phyloP scores from a whole-genome alignment of 106 monocot genomes.

The Dendrobium catenatum region DNA sequence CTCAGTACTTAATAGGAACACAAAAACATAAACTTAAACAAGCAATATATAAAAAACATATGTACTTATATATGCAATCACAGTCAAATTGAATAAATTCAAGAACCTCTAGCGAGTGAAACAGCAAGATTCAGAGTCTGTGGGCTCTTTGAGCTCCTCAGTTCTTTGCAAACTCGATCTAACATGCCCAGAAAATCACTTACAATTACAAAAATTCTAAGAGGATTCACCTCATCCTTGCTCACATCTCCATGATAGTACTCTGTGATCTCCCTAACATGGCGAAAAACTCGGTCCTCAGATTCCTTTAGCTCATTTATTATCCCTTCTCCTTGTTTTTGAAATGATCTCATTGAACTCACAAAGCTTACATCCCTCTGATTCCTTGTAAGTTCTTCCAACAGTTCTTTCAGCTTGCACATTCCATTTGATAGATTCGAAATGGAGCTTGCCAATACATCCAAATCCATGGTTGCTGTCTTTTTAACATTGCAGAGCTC shows the following conservation, averaged over 20 bases:
- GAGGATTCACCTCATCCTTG: slow-evolving; percentile 65
- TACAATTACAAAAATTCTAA: slow-evolving; percentile 65
- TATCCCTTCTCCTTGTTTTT: slow-evolving; percentile 25
- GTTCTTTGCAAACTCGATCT: slow-evolving; percentile 60
- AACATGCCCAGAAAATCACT: slow-evolving; percentile 68
- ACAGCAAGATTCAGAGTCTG: neutral
- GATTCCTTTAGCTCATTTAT: slow-evolving; percentile 44
- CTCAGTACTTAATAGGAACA: neutral
- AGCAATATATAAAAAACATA: neutral
- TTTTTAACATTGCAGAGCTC: slow-evolving; percentile 86
- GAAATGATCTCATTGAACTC: slow-evolving; percentile 32
- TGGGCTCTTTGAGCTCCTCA: slow-evolving; percentile 22
- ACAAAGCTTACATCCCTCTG: slow-evolving; percentile 27
- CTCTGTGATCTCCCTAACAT: slow-evolving; percentile 68
- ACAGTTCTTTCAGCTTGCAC: slow-evolving; percentile 37
- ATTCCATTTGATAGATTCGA: slow-evolving; percentile 50
- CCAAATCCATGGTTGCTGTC: slow-evolving; percentile 70
- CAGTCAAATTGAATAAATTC: slow-evolving; percentile 1
- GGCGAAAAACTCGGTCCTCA: slow-evolving; percentile 38
- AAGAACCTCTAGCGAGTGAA: neutral
- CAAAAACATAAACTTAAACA: neutral
- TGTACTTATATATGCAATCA: neutral
- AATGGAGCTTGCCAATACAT: slow-evolving; percentile 47
- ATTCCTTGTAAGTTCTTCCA: slow-evolving; percentile 13
- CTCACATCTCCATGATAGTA: slow-evolving; percentile 76